Evolutionary conservation across 768 basidiomycete genomes (phyloP).

Genomic region (Terana coerulea): DNA sequence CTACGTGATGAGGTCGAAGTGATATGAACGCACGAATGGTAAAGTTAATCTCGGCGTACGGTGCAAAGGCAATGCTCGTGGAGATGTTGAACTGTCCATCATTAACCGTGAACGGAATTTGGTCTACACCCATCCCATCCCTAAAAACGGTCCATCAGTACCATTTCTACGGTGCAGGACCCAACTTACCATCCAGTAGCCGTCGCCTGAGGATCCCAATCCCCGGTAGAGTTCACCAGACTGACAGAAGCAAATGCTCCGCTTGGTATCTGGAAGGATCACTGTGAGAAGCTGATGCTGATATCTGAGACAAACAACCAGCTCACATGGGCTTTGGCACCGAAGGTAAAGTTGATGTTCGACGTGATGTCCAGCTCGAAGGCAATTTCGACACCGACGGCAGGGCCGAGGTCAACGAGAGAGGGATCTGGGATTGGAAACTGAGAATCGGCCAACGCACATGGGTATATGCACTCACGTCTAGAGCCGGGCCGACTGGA

Average conservation of each 20-base stretch:
- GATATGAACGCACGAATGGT: conserved; percentile 4
- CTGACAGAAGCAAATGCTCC: conserved; percentile 11
- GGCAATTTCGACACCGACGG: conserved; percentile 2
- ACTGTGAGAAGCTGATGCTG: no score
- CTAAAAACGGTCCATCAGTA: no score
- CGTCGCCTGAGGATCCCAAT: conserved; percentile 1
- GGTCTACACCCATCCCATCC: background rate
- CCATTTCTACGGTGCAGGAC: no score
- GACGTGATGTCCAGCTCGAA: conserved; percentile 6
- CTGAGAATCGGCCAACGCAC: background rate
- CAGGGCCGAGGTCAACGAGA: conserved; percentile 6
- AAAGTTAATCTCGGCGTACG: conserved; percentile 6
- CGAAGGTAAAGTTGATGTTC: conserved; percentile 9
- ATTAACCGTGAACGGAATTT: conserved; percentile 8
- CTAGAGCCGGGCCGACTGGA: background rate
- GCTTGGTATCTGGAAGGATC: conserved; percentile 2
- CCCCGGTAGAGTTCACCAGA: conserved; percentile 3
- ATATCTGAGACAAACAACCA: no score
- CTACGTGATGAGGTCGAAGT: background rate
- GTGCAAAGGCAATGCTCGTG: background rate
- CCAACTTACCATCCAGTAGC: conserved; percentile 6
- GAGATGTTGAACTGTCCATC: conserved; percentile 8
- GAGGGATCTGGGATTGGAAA: background rate
- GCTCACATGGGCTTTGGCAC: conserved; percentile 4
- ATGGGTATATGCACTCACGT: background rate